phyloP scores from a whole-genome alignment of 108 stramenopile species.

The Aurantiochytrium sp. region DNA sequence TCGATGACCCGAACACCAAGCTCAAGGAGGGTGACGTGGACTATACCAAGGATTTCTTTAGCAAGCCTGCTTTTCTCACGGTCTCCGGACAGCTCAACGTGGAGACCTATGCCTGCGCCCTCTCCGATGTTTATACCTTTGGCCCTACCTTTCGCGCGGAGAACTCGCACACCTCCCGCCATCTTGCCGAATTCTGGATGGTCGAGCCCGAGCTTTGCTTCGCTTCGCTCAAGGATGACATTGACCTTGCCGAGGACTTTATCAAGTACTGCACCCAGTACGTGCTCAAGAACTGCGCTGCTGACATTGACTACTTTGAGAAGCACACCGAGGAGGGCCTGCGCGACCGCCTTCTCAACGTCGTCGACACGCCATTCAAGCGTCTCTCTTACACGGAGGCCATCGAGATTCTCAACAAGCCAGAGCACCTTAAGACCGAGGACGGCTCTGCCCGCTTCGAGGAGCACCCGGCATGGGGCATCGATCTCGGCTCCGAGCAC shows the following conservation, averaged over 20 bases:
- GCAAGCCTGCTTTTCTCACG: constrained; percentile 63
- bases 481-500: constrained; percentile 80
- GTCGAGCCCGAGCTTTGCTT: constrained; percentile 86
- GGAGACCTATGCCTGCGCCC: constrained; percentile 78
- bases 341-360: constrained; percentile 51
- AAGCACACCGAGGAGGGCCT: constrained; percentile 58
- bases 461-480: constrained; percentile 56
- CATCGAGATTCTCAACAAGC: constrained; percentile 57
- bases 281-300: constrained; percentile 71
- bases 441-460: constrained; percentile 49
- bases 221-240: constrained; percentile 64
- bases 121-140: constrained; percentile 87
- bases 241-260: constrained; percentile 84
- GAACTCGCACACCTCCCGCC: constrained; percentile 83
- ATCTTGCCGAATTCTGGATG: constrained; percentile 89
- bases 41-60: constrained; percentile 69
- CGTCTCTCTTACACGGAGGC: constrained; percentile 75
- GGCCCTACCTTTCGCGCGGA: constrained; percentile 88
- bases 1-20: constrained; percentile 37
- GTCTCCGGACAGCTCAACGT: constrained; percentile 86
- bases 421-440: constrained; percentile 30
- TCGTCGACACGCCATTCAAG: constrained; percentile 61
- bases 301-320: constrained; percentile 80
- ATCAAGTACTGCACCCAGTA: constrained; percentile 78
- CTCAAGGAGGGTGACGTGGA: constrained; percentile 47